Percentiles rank a stretch among this genome's conserved stretches.
Evolutionary conservation across 2,329 filamentous ascomycete species (phyloP).

Genomic region (Exophiala phaeomuriformis): DNA sequence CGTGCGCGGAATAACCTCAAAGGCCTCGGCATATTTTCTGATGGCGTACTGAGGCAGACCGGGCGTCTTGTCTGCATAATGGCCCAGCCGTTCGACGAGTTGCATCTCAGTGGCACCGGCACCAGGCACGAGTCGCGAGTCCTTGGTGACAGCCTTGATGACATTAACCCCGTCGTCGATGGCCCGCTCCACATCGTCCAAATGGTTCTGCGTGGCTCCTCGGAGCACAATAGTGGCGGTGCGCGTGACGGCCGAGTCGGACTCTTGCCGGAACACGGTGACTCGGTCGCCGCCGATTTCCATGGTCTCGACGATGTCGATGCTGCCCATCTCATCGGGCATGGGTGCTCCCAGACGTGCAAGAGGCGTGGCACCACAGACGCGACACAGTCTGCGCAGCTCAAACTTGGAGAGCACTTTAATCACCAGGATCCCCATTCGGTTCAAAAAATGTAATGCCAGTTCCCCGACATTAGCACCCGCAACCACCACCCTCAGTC

Average conservation of each 20-base stretch:
- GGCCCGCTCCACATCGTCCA: conserved; percentile 93
- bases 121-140: conserved; percentile 82
- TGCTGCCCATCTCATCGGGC: conserved; percentile 97
- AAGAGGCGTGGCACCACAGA: conserved; percentile 92
- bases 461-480: conserved; percentile 93
- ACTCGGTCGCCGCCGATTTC: conserved; percentile 98
- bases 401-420: conserved; percentile 98
- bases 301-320: conserved; percentile 92
- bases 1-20: conserved; percentile 91
- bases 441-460: conserved; percentile 95
- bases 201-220: conserved; percentile 94
- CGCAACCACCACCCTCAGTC: conserved; percentile 82
- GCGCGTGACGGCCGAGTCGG: conserved; percentile 67
- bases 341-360: conserved; percentile 93
- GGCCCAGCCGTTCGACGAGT: conserved; percentile 83
- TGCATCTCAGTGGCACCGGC: conserved; percentile 93
- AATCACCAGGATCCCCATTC: conserved; percentile 90
- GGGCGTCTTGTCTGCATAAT: conserved; percentile 83
- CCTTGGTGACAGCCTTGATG: conserved; percentile 94
- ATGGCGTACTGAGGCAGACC: conserved; percentile 94
- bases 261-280: conserved; percentile 94
- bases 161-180: conserved; percentile 98
- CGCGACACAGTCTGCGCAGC: conserved; percentile 85
- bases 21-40: conserved; percentile 93
- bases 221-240: conserved; percentile 91